Percentiles rank a stretch among this genome's conserved stretches.
Evolutionary conservation across 1,284 basidiomycete genomes (phyloP).

Genomic region (Filobasidium uniguttulatum): DNA sequence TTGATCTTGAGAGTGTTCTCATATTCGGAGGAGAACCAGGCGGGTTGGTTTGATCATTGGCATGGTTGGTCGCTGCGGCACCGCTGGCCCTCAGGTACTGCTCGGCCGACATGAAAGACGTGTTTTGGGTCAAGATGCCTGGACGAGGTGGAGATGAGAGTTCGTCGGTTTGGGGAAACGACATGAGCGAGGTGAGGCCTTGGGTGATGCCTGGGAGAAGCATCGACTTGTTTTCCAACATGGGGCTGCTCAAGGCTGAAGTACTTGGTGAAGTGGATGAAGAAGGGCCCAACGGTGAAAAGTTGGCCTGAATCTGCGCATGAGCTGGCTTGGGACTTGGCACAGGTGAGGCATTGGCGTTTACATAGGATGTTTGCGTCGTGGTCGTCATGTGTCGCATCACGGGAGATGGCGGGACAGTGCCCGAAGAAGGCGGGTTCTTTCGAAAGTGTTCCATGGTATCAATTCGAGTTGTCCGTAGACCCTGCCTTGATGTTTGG

Average conservation of each 20-base stretch:
- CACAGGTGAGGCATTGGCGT: background rate
- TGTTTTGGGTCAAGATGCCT: slow-evolving; percentile 5
- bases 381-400: background rate
- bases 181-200: too few species aligned
- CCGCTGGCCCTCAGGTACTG: slow-evolving; percentile 1
- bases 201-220: too few species aligned
- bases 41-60: background rate
- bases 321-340: background rate
- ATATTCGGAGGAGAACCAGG: too few species aligned
- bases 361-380: slow-evolving; percentile 1
- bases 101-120: slow-evolving; percentile 7
- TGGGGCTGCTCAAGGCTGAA: background rate
- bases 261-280: background rate
- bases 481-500: too few species aligned
- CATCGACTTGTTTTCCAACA: background rate
- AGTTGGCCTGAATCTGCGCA: background rate
- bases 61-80: background rate
- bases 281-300: background rate
- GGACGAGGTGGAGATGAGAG: too few species aligned
- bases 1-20: slow-evolving; percentile 8
- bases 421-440: too few species aligned
- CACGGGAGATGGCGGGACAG: background rate
- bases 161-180: too few species aligned
- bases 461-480: too few species aligned
- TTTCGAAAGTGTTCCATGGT: too few species aligned